A percentile compares a stretch with the other conserved stretches of the same genome.
Conservation (phyloP, 768 basidiomycete species). For the Trametes cinnabarina region DNA sequence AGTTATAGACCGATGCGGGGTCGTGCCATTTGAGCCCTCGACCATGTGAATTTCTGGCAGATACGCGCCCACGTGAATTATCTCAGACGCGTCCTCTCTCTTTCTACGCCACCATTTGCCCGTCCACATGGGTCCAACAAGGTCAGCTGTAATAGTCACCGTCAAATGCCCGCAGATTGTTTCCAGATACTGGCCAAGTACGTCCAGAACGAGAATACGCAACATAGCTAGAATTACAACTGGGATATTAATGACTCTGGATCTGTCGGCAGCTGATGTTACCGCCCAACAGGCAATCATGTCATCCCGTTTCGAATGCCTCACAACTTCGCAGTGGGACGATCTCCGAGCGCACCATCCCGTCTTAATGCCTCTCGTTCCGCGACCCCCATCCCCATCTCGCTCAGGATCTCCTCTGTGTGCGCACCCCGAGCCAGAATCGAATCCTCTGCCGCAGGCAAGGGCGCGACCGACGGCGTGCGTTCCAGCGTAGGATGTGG, state of each 20-base stretch:
- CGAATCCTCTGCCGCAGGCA: neutral
- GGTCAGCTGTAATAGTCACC: neutral
- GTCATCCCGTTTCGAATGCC: neutral
- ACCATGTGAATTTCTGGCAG: constrained; percentile 16
- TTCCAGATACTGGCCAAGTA: too few relatives aligned
- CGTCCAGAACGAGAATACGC: too few relatives aligned
- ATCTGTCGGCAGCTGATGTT: too few relatives aligned
- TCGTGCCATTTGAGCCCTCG: neutral
- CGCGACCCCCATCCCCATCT: constrained; percentile 12
- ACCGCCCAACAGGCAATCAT: neutral
- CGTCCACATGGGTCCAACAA: neutral
- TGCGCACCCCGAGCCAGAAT: constrained; percentile 11
- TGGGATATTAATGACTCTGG: too few relatives aligned
- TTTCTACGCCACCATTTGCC: neutral
- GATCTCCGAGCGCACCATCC: constrained; percentile 13
- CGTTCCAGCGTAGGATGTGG: constrained; percentile 26
- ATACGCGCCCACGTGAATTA: constrained; percentile 19
- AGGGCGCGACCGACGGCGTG: constrained; percentile 18
- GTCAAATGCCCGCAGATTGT: too few relatives aligned
- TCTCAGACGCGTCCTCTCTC: constrained; percentile 4
- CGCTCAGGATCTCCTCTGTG: constrained; percentile 20
- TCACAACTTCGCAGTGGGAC: constrained; percentile 12
- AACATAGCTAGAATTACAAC: too few relatives aligned
- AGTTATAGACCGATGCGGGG: constrained; percentile 10
- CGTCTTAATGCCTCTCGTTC: constrained; percentile 4